A percentile compares a stretch with the other conserved stretches of the same genome.
These are phyloP conservation scores for Marasmius tenuissimus DNA, from an alignment of 1,284 basidiomycete genomes.

Conservation along the genomic window DNA sequence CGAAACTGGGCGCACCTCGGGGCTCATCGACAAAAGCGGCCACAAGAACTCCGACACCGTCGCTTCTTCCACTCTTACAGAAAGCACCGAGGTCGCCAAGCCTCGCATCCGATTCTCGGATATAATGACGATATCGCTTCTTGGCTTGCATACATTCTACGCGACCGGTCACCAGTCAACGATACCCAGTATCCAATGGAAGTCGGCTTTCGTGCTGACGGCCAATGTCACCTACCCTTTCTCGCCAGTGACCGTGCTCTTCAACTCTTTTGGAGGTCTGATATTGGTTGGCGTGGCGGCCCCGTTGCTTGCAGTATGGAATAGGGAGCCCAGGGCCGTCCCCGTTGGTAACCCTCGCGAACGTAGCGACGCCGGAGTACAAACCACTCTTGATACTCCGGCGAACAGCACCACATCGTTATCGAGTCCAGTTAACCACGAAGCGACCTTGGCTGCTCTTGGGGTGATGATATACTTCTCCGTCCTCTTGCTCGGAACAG, in stretches of 20 bases:
- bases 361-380: conserved; percentile 6
- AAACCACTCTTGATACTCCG: conserved; percentile 25
- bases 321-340: conserved; percentile 61
- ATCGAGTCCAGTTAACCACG: neutral
- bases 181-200: conserved; percentile 94
- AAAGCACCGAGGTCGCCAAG: conserved; percentile 13
- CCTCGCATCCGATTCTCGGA: conserved; percentile 63
- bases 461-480: conserved; percentile 74
- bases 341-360: neutral
- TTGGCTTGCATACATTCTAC: conserved; percentile 81
- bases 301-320: conserved; percentile 87
- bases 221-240: conserved; percentile 70
- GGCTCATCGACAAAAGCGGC: conserved; percentile 28
- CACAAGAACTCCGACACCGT: conserved; percentile 22
- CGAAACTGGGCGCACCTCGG: conserved; percentile 42
- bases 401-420: conserved; percentile 31
- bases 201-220: conserved; percentile 82
- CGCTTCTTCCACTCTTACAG: neutral
- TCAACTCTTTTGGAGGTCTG: conserved; percentile 81
- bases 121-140: conserved; percentile 69
- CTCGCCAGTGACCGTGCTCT: conserved; percentile 74
- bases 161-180: conserved; percentile 92
- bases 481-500: conserved; percentile 66
- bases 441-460: conserved; percentile 46
- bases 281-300: conserved; percentile 65